These are phyloP conservation scores for Trichoderma simmonsii DNA, from an alignment of 2,329 filamentous ascomycete genomes.

Conservation along the genomic window DNA sequence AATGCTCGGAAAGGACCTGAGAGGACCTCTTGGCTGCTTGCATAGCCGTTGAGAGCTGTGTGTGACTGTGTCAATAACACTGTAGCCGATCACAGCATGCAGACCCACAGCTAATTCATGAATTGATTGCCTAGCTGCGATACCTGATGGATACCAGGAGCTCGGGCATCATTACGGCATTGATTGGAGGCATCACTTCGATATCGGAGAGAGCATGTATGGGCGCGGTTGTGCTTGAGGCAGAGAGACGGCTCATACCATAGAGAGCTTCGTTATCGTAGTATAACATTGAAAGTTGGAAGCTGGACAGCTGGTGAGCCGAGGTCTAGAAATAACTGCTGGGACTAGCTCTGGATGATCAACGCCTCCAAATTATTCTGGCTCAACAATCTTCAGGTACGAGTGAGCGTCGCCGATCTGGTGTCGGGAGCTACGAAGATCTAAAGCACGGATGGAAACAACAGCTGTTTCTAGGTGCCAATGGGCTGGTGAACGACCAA, in stretches of 20 bases:
- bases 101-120: not conserved
- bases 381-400: not conserved
- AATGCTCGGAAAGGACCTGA: not conserved
- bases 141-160: not conserved
- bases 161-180: not conserved
- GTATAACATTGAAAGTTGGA: not conserved
- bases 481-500: not conserved
- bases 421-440: not conserved
- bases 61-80: slow-evolving; percentile 11
- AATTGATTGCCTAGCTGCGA: not conserved
- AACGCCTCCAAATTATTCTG: not conserved
- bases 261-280: not conserved
- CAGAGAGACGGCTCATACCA: no score
- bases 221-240: not conserved
- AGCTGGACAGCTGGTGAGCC: not conserved
- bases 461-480: not conserved
- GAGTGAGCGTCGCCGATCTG: not conserved
- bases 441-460: not conserved
- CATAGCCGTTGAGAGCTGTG: not conserved
- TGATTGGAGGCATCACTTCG: not conserved
- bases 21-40: not conserved
- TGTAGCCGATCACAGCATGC: slow-evolving; percentile 12
- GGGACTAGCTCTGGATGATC: not conserved
- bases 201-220: not conserved
- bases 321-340: not conserved